Evolutionary conservation across 768 basidiomycete species (phyloP).

Genomic region (Xerocomus spinulosus): DNA sequence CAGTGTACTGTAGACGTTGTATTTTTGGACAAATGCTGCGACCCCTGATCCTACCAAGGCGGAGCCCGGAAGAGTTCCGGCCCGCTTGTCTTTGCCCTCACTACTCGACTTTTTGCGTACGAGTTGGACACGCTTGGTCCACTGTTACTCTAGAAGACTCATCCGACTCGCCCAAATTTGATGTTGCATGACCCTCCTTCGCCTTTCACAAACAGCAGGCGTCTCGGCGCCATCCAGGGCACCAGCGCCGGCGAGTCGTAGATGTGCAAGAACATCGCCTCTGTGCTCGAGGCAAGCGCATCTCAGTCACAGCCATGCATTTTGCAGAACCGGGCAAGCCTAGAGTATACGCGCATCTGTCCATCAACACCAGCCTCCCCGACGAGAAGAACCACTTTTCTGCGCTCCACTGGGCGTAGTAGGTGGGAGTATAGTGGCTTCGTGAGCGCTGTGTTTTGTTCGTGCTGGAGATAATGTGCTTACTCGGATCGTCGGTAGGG

Average conservation of each 20-base stretch:
- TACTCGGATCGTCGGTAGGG: constrained; percentile 34
- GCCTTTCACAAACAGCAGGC: constrained; percentile 65
- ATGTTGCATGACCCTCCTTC: constrained; percentile 71
- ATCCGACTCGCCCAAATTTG: constrained; percentile 11
- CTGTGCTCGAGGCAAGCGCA: constrained; percentile 58
- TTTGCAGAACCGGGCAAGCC: constrained; percentile 52
- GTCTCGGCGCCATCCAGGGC: constrained; percentile 56
- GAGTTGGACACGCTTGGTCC: constrained; percentile 18
- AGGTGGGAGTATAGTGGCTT: constrained; percentile 71
- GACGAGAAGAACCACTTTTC: constrained; percentile 91
- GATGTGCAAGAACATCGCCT: constrained; percentile 42
- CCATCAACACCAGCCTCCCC: constrained; percentile 70
- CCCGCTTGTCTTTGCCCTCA: too few relatives aligned
- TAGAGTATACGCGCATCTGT: constrained; percentile 79
- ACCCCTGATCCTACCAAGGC: too few relatives aligned
- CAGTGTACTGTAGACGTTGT: too few relatives aligned
- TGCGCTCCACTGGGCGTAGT: constrained; percentile 82
- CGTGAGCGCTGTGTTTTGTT: constrained; percentile 40
- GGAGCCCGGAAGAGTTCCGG: too few relatives aligned
- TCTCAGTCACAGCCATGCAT: constrained; percentile 58
- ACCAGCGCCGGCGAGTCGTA: constrained; percentile 55
- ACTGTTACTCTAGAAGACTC: constrained; percentile 17
- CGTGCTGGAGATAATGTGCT: too few relatives aligned
- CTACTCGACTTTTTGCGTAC: too few relatives aligned
- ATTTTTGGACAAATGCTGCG: too few relatives aligned